Base-by-base conservation (phyloP, 768 basidiomycete species). In the Pisolithus microcarpus region DNA sequence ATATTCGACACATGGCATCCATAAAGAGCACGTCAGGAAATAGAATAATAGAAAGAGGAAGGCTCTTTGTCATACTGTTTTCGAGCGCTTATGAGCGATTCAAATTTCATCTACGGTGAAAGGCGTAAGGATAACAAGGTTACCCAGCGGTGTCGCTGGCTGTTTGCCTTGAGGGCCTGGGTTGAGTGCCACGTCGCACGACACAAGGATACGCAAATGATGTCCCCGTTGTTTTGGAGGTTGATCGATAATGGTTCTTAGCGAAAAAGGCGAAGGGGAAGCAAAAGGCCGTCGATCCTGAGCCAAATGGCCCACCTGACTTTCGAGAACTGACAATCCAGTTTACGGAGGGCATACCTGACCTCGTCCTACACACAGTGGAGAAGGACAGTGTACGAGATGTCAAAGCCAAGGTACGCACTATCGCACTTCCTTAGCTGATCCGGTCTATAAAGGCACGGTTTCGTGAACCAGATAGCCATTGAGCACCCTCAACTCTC, bases 211-310 rank as follows among this genome's bases (percentile, higher is more conserved):
- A n/a, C n/a, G n/a, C n/a, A n/a, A n/a, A n/a, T n/a, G n/a, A n/a
- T n/a, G n/a, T n/a, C n/a, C n/a, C n/a, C n/a, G n/a, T n/a, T n/a
- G n/a, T n/a, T n/a, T n/a, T n/a, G n/a, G n/a, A n/a, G n/a, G n/a
- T n/a, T n/a, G n/a, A n/a, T n/a, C n/a, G n/a, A n/a, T n/a, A 24
- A 43, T 43, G 43, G 43, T 43, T 70, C 77, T 90, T 62, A 91
- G 89, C 67, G 88, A n/a, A 88, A 60, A 91, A 89, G 65, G 87
- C 85, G 5, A 87, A 85, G 65, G 89, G 89, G 43, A 91, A 91
- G 59, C 88, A 84, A 56, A 31, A 31, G 21, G 45, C 45, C 19
- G 21, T 46, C 16, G 45, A 46, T 23, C 45, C 45, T 18, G 30
- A 46, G 18, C n/a, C 9, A 34, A 23, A 19, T 13, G 11, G 45